Conservation (phyloP, 2,329 filamentous ascomycete species). For the Neofusicoccum ribis region DNA sequence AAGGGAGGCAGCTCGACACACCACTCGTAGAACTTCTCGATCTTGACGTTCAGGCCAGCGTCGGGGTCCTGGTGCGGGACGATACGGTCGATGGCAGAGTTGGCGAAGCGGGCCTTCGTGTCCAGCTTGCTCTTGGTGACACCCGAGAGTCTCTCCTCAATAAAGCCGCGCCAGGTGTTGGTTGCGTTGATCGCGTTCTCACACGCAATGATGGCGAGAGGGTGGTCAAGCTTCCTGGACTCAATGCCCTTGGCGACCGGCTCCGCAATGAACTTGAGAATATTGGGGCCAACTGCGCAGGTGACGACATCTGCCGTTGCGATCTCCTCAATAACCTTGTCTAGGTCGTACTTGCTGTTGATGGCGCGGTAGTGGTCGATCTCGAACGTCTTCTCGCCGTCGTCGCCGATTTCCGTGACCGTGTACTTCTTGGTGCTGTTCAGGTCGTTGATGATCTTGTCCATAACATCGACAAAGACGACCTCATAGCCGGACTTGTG, state of each 20-base stretch:
- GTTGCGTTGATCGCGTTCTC: conserved; percentile 98
- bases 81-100: conserved; percentile 97
- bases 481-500: conserved; percentile 95
- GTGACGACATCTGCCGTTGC: conserved; percentile 86
- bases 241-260: conserved; percentile 94
- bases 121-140: conserved; percentile 65
- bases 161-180: conserved; percentile 78
- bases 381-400: conserved; percentile 75
- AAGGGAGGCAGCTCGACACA: conserved; percentile 90
- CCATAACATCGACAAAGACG: conserved; percentile 93
- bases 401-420: conserved; percentile 87
- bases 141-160: conserved; percentile 71
- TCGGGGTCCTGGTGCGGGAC: conserved; percentile 84
- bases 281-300: conserved; percentile 93
- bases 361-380: conserved; percentile 97
- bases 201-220: conserved; percentile 91
- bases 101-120: conserved; percentile 83
- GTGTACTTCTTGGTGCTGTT: conserved; percentile 77
- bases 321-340: conserved; percentile 80
- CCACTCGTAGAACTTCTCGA: conserved; percentile 99
- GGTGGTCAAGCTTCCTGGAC: conserved; percentile 64
- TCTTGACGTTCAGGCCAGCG: conserved; percentile 83
- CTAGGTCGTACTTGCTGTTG: conserved; percentile 86
- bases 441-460: conserved; percentile 75
- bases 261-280: conserved; percentile 94